These are phyloP conservation scores for Leccinum boreale DNA, from an alignment of 768 basidiomycete species.

Conservation along the genomic window DNA sequence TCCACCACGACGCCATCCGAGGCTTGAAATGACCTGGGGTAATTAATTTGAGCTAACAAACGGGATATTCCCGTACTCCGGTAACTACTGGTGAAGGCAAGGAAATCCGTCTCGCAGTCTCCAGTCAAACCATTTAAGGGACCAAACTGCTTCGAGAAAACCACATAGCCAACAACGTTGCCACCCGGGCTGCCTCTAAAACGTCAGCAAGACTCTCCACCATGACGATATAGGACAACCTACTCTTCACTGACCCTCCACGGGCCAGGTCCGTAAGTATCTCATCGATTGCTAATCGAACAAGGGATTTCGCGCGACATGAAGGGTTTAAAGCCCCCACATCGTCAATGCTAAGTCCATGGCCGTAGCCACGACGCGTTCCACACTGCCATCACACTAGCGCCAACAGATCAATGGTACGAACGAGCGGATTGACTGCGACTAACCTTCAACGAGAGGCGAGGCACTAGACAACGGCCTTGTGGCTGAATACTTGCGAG, in stretches of 20 bases:
- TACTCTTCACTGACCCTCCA: slow-evolving; percentile 23
- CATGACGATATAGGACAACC: not conserved
- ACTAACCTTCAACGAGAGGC: not conserved
- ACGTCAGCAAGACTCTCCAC: not conserved
- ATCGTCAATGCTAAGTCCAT: slow-evolving; percentile 13
- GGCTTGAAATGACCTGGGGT: slow-evolving; percentile 35
- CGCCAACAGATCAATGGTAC: not conserved
- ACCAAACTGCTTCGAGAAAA: not conserved
- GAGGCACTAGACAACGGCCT: slow-evolving; percentile 18
- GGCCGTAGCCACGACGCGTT: slow-evolving; percentile 13
- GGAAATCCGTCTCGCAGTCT: slow-evolving; percentile 2
- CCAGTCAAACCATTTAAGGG: not conserved
- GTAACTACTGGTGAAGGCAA: slow-evolving; percentile 15
- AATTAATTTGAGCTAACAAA: slow-evolving; percentile 33
- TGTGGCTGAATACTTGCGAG: slow-evolving; percentile 1
- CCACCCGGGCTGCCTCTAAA: slow-evolving; percentile 9
- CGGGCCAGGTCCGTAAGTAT: slow-evolving; percentile 17
- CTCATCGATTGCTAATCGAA: slow-evolving; percentile 9
- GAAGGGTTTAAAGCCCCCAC: not conserved
- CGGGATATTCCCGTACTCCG: slow-evolving; percentile 25
- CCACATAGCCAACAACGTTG: slow-evolving; percentile 9
- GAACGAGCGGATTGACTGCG: not conserved
- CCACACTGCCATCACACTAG: slow-evolving; percentile 9
- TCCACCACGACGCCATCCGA: slow-evolving; percentile 18
- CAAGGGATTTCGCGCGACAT: slow-evolving; percentile 3